A percentile compares a stretch with the other conserved stretches of the same genome.
phyloP scores from a whole-genome alignment of 2,329 filamentous ascomycete genomes.

The Trichoderma sp. region DNA sequence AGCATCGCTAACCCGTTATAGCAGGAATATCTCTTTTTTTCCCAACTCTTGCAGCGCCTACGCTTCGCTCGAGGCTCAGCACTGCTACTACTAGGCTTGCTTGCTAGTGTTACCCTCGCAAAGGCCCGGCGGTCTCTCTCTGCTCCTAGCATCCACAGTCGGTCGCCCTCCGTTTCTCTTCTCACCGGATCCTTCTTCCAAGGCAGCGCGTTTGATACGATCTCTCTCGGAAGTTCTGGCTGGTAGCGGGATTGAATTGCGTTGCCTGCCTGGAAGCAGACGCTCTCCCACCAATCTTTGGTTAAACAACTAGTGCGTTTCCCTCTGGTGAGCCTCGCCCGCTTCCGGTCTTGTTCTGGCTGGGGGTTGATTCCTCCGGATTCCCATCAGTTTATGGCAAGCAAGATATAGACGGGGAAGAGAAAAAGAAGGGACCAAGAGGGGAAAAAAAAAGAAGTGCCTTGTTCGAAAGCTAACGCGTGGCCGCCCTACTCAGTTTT shows the following conservation, averaged over 20 bases:
- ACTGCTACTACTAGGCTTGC: not conserved
- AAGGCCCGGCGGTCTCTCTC: slow-evolving; percentile 3
- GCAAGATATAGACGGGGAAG: too few relatives aligned
- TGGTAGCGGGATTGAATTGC: slow-evolving; percentile 21
- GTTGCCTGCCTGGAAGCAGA: slow-evolving; percentile 47
- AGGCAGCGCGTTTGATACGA: slow-evolving; percentile 12
- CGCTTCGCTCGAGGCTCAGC: not conserved
- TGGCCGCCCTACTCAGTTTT: slow-evolving; percentile 29
- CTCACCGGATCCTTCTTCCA: slow-evolving; percentile 5
- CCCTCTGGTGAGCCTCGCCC: slow-evolving; percentile 35
- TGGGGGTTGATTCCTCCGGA: not conserved
- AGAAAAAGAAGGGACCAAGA: not conserved
- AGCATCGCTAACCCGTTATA: not conserved
- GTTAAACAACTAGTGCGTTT: slow-evolving; percentile 37
- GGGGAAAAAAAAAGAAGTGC: not conserved
- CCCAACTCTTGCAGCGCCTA: not conserved
- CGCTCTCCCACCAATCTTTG: slow-evolving; percentile 36
- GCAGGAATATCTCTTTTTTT: too few relatives aligned
- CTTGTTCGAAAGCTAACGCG: slow-evolving; percentile 31
- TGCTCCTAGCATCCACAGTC: slow-evolving; percentile 13
- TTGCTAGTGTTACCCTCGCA: not conserved
- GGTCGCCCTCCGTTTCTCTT: slow-evolving; percentile 14
- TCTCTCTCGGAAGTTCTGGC: slow-evolving; percentile 6
- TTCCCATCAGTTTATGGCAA: too few relatives aligned
- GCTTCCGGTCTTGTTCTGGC: not conserved